These are phyloP conservation scores for Xylariaceae sp. DNA, from an alignment of 2,329 filamentous ascomycete species.

Conservation along the genomic window DNA sequence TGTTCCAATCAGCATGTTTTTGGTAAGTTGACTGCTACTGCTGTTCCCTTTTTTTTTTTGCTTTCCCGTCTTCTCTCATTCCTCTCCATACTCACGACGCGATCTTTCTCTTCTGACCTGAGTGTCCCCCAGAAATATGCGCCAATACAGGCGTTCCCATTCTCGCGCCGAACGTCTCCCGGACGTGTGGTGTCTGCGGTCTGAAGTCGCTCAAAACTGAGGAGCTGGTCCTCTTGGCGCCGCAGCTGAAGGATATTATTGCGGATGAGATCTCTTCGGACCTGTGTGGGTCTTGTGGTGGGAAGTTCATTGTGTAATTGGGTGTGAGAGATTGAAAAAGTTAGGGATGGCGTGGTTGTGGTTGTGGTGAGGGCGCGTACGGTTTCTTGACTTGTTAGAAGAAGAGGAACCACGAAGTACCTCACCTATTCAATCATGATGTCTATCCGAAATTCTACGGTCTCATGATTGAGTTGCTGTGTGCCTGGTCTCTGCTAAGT, in stretches of 20 bases:
- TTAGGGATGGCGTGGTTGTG: too few relatives aligned
- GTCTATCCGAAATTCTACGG: too few relatives aligned
- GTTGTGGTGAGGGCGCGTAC: too few relatives aligned
- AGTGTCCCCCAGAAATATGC: too few relatives aligned
- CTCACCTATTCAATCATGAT: too few relatives aligned
- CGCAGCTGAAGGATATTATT: slow-evolving; percentile 20
- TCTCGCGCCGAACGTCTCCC: slow-evolving; percentile 49
- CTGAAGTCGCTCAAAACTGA: slow-evolving; percentile 45
- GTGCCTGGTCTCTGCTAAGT: too few relatives aligned
- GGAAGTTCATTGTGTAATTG: slow-evolving; percentile 27
- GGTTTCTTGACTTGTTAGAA: too few relatives aligned
- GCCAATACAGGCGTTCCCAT: slow-evolving; percentile 52
- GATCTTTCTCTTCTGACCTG: slow-evolving; percentile 8
- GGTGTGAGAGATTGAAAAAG: not conserved
- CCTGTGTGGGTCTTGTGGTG: slow-evolving; percentile 29
- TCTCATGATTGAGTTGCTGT: too few relatives aligned
- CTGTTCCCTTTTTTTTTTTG: not conserved
- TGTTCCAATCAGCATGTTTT: slow-evolving; percentile 39
- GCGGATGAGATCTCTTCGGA: slow-evolving; percentile 26
- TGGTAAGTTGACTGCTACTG: slow-evolving; percentile 21
- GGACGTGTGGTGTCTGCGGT: slow-evolving; percentile 53
- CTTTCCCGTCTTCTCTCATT: not conserved
- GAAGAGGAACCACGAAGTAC: too few relatives aligned
- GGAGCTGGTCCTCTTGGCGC: slow-evolving; percentile 33
- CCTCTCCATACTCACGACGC: not conserved